phyloP scores from a whole-genome alignment of 2,329 filamentous ascomycete genomes.

The Trichoderma sp. region DNA sequence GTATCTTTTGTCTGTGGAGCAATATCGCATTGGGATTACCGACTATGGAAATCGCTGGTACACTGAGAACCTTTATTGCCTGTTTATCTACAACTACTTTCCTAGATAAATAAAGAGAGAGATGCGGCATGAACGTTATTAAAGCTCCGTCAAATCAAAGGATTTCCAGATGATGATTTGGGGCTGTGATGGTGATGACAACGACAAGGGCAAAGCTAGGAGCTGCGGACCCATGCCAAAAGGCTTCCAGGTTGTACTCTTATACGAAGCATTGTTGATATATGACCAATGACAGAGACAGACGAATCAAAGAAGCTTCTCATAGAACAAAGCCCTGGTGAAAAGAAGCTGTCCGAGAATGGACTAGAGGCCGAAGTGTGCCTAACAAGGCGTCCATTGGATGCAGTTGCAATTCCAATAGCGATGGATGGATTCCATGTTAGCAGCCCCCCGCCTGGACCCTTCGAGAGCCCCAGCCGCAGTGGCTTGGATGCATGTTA shows the following conservation, averaged over 20 bases:
- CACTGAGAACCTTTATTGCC: neutral
- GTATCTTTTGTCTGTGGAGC: neutral
- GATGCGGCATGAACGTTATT: neutral
- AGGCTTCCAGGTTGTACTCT: neutral
- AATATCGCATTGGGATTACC: neutral
- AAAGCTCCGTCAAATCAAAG: neutral
- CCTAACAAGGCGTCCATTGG: conserved; percentile 2
- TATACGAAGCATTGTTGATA: neutral
- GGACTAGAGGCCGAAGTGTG: conserved; percentile 1
- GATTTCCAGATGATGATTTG: neutral
- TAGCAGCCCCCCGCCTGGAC: neutral
- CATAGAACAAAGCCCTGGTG: neutral
- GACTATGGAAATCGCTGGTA: too few species aligned
- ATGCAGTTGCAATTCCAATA: neutral
- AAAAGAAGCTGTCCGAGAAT: neutral
- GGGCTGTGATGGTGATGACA: neutral
- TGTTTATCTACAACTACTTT: neutral
- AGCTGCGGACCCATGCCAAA: neutral
- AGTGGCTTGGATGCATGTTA: conserved; percentile 7
- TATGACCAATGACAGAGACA: neutral
- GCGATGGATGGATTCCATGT: neutral
- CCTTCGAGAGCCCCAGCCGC: neutral
- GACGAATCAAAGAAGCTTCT: neutral
- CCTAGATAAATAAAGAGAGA: neutral
- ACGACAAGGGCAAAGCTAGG: neutral